These are phyloP conservation scores for Monosporascus sp. DNA, from an alignment of 2,329 filamentous ascomycete species.

Conservation along the genomic window DNA sequence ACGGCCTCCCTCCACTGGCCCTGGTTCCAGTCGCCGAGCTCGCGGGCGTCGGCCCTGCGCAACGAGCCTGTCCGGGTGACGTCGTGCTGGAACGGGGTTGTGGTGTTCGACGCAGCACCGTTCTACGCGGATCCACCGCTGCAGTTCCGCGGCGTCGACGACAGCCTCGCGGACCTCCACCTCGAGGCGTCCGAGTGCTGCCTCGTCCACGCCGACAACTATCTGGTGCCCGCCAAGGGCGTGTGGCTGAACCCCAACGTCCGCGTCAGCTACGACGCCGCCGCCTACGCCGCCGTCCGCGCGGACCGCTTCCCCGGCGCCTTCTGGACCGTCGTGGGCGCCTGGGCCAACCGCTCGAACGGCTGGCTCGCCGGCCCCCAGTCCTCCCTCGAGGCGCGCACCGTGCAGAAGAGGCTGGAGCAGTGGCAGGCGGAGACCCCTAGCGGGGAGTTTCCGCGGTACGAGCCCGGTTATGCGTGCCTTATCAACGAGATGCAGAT, in stretches of 20 bases:
- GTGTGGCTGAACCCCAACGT: conserved; percentile 53
- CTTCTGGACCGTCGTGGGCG: conserved; percentile 40
- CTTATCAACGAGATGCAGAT: conserved; percentile 58
- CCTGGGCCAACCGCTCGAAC: conserved; percentile 31
- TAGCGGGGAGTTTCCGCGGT: conserved; percentile 22
- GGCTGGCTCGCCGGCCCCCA: conserved; percentile 28
- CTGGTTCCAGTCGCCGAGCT: conserved; percentile 45
- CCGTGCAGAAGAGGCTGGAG: conserved; percentile 35
- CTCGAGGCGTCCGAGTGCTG: conserved; percentile 61
- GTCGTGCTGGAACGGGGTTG: conserved; percentile 68
- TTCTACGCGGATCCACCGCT: conserved; percentile 43
- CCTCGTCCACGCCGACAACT: conserved; percentile 55
- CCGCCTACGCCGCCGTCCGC: conserved; percentile 32
- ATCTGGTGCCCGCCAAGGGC: conserved; percentile 36
- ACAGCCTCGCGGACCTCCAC: conserved; percentile 47
- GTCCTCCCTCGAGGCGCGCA: conserved; percentile 30
- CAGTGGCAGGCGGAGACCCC: conserved; percentile 35
- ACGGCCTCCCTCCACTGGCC: conserved; percentile 52
- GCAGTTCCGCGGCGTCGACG: conserved; percentile 57
- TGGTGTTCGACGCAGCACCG: conserved; percentile 38
- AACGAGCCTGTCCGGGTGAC: conserved; percentile 51
- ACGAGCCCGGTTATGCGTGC: conserved; percentile 43
- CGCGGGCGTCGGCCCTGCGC: conserved; percentile 41
- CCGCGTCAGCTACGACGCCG: conserved; percentile 44
- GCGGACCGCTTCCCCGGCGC: conserved; percentile 34